Percentiles rank a stretch among this genome's conserved stretches.
phyloP scores from a whole-genome alignment of 73 alveolate genomes.

The Paramecium octaurelia region DNA sequence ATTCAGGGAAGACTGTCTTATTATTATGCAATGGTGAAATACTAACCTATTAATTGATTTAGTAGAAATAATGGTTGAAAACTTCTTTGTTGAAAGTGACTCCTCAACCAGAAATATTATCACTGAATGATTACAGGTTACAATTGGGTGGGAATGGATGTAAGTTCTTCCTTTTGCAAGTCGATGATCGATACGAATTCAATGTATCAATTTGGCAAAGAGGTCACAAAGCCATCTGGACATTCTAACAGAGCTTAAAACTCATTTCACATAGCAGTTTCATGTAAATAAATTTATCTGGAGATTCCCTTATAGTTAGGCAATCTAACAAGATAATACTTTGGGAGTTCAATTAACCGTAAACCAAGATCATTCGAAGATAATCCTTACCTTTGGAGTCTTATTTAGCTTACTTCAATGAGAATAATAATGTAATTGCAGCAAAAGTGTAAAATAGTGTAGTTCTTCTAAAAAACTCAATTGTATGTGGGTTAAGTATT shows the following conservation, averaged over 20 bases:
- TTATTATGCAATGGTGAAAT: neutral
- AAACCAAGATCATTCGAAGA: neutral
- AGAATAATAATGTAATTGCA: neutral
- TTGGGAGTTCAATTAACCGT: neutral
- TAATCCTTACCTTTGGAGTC: neutral
- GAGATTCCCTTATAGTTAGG: neutral
- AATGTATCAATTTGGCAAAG: neutral
- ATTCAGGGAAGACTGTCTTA: neutral
- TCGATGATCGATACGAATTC: neutral
- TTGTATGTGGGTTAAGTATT: neutral
- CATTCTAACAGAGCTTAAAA: neutral
- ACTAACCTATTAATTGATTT: neutral
- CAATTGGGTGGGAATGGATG: neutral
- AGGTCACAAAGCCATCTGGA: neutral
- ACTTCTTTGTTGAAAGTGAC: neutral
- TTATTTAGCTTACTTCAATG: neutral
- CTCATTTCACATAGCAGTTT: neutral
- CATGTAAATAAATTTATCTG: neutral
- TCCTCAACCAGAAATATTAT: neutral
- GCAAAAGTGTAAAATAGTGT: neutral
- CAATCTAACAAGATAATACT: neutral
- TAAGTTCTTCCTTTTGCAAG: neutral
- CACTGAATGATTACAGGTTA: neutral
- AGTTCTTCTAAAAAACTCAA: neutral
- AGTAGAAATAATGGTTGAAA: neutral